A percentile compares a stretch with the other conserved stretches of the same genome.
phyloP scores from a whole-genome alignment of 352 stramenopile species.

The Aphanomyces euteiches region DNA sequence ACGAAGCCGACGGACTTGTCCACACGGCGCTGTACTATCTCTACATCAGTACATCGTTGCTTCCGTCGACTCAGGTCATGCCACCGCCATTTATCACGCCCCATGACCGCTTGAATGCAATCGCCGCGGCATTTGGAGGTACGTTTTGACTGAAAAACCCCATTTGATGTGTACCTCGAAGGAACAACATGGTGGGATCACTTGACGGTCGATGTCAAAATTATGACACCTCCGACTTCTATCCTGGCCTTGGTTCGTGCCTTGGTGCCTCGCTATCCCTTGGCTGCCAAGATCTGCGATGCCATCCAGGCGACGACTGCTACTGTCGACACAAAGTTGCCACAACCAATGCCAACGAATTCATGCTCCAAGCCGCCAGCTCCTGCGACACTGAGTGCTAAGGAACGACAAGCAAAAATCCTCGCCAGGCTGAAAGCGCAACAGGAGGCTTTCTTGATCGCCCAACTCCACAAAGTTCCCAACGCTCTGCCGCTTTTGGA shows the following conservation, averaged over 20 bases:
- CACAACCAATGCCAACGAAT: not conserved
- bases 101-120: conserved; percentile 4
- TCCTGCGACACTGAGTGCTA: not conserved
- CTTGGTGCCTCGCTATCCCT: too few species aligned
- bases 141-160: not conserved
- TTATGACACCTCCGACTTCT: not conserved
- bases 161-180: not conserved
- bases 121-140: conserved; percentile 4
- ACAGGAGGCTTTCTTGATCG: conserved; percentile 63
- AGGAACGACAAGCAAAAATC: conserved; percentile 54
- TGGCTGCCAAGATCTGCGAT: too few species aligned
- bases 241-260: not conserved
- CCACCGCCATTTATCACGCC: not conserved
- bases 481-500: conserved; percentile 1
- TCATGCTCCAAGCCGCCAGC: not conserved
- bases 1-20: not conserved
- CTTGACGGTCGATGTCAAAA: not conserved
- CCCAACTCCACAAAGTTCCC: not conserved
- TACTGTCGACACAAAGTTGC: too few species aligned
- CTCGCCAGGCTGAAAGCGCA: conserved; percentile 66
- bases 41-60: not conserved
- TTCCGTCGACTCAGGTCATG: not conserved
- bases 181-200: conserved; percentile 14
- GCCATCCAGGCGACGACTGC: too few species aligned
- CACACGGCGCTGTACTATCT: conserved; percentile 14